Evolutionary conservation across 768 basidiomycete species (phyloP).

Genomic region (Terana coerulea): DNA sequence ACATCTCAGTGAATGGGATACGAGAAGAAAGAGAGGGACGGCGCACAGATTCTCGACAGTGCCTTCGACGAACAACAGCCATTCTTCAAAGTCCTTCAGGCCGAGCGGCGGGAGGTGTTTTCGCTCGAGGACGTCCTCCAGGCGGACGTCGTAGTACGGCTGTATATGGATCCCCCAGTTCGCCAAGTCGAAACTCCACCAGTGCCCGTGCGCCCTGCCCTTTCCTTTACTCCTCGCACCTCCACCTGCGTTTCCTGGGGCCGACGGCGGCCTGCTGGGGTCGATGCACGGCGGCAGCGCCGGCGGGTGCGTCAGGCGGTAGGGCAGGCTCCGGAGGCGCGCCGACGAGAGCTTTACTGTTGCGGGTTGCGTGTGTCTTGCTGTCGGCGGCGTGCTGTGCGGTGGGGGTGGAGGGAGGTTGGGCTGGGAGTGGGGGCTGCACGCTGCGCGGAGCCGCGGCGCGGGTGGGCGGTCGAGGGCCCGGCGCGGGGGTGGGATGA

Average conservation of each 20-base stretch:
- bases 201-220: constrained; percentile 5
- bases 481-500: not conserved
- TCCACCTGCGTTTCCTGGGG: constrained; percentile 51
- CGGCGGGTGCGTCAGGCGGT: constrained; percentile 7
- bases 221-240: not conserved
- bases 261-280: constrained; percentile 43
- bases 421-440: no score
- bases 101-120: constrained; percentile 76
- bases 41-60: constrained; percentile 73
- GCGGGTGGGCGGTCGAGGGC: not conserved
- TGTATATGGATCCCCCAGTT: constrained; percentile 37
- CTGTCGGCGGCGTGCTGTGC: constrained; percentile 5
- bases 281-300: constrained; percentile 2
- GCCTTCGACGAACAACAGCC: constrained; percentile 74
- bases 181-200: not conserved
- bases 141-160: constrained; percentile 59
- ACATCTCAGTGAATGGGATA: constrained; percentile 9
- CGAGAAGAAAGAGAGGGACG: no score
- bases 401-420: no score
- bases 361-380: constrained; percentile 28
- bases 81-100: constrained; percentile 60
- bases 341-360: constrained; percentile 30
- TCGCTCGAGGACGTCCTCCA: constrained; percentile 73
- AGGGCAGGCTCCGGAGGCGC: constrained; percentile 36
- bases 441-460: not conserved